These are phyloP conservation scores for Chlamydomonas sp. DNA, from an alignment of 139 green algal genomes.

Conservation along the genomic window DNA sequence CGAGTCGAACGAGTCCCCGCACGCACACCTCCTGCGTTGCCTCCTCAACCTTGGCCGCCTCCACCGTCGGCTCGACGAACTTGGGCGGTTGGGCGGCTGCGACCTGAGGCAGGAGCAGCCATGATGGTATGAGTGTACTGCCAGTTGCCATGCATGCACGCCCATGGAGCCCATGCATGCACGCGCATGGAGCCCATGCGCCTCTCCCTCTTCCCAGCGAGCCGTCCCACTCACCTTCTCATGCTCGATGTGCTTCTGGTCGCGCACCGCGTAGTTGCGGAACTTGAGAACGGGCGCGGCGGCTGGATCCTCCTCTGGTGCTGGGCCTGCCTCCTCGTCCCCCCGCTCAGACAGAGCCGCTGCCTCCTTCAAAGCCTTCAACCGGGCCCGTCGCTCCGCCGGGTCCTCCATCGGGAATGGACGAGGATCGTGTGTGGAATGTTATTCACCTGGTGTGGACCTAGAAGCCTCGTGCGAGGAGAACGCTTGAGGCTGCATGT, in stretches of 20 bases:
- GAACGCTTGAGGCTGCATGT: too few species aligned
- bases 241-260: slow-evolving; percentile 67
- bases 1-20: too few species aligned
- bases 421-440: background rate
- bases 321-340: slow-evolving; percentile 9
- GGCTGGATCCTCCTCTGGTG: slow-evolving; percentile 18
- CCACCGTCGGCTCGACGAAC: slow-evolving; percentile 47
- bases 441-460: too few species aligned
- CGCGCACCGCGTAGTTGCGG: slow-evolving; percentile 65
- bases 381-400: slow-evolving; percentile 25
- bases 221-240: slow-evolving; percentile 29
- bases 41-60: slow-evolving; percentile 44
- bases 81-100: slow-evolving; percentile 52
- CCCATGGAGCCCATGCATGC: background rate
- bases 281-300: slow-evolving; percentile 68
- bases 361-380: slow-evolving; percentile 42
- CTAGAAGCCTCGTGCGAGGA: too few species aligned
- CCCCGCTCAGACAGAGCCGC: slow-evolving; percentile 12
- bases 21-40: slow-evolving; percentile 39
- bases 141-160: slow-evolving; percentile 8
- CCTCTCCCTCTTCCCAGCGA: too few species aligned
- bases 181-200: background rate
- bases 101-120: slow-evolving; percentile 23
- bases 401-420: slow-evolving; percentile 36
- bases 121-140: background rate